Percentiles rank a stretch among this genome's conserved stretches.
Conservation (phyloP, 192 early-diverging fungal species). For the Coemansia aciculifera region DNA sequence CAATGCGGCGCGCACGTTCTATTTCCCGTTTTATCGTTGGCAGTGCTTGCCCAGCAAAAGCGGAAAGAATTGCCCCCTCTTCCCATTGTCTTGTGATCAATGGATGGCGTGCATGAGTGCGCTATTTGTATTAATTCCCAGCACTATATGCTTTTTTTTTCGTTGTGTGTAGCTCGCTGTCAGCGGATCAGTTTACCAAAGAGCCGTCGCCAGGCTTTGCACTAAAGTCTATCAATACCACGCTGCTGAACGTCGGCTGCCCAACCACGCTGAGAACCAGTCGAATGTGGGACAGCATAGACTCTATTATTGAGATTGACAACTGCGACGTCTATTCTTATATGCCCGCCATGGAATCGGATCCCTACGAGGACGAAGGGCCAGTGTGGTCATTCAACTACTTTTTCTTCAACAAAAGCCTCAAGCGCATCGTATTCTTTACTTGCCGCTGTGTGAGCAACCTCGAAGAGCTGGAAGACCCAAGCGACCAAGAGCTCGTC, state of each 20-base stretch:
- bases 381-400: slow-evolving; percentile 95
- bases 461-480: slow-evolving; percentile 34
- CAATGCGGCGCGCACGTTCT: slow-evolving; percentile 8
- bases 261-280: slow-evolving; percentile 38
- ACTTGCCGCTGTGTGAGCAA: slow-evolving; percentile 90
- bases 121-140: background rate
- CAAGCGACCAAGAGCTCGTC: slow-evolving; percentile 48
- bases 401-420: slow-evolving; percentile 91
- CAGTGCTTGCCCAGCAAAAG: background rate
- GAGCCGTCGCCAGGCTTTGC: slow-evolving; percentile 72
- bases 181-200: slow-evolving; percentile 58
- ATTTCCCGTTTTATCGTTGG: background rate
- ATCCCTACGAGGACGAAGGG: slow-evolving; percentile 91
- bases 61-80: background rate
- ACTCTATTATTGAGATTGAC: slow-evolving; percentile 77
- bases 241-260: slow-evolving; percentile 78
- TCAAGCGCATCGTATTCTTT: slow-evolving; percentile 92
- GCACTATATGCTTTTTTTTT: background rate
- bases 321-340: slow-evolving; percentile 92
- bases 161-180: slow-evolving; percentile 41
- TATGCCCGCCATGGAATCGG: slow-evolving; percentile 80
- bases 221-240: slow-evolving; percentile 83
- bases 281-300: slow-evolving; percentile 85
- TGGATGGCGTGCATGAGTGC: slow-evolving; percentile 5
- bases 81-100: slow-evolving; percentile 12